Percentiles rank a stretch among this genome's conserved stretches.
phyloP scores from a whole-genome alignment of 176 grass and related monocot genomes.

The Aechmea fasciata region DNA sequence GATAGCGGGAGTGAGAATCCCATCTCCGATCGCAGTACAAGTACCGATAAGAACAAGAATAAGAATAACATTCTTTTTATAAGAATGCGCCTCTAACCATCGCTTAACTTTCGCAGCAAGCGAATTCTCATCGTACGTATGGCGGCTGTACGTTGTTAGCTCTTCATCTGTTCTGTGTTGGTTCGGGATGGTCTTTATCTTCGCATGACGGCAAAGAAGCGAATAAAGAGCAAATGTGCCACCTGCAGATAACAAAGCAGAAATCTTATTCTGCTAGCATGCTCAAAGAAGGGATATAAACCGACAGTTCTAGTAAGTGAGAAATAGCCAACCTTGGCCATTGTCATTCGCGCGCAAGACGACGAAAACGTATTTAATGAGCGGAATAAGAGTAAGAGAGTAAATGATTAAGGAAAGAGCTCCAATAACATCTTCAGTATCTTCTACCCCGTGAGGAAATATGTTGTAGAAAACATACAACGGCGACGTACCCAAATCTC shows the following conservation, averaged over 20 bases:
- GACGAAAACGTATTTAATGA: constrained; percentile 90
- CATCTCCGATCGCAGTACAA: constrained; percentile 99
- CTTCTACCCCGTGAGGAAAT: constrained; percentile 63
- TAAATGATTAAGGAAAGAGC: constrained; percentile 99
- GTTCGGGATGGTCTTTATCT: constrained; percentile 93
- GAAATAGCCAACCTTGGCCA: constrained; percentile 55
- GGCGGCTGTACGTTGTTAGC: constrained; percentile 86
- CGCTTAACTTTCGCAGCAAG: constrained; percentile 71
- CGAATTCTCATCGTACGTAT: constrained; percentile 80
- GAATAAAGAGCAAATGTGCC: constrained; percentile 99
- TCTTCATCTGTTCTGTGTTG: constrained; percentile 93
- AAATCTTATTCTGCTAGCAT: not conserved
- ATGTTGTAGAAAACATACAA: constrained; percentile 91
- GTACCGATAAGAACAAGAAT: constrained; percentile 92
- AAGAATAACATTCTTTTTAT: constrained; percentile 83
- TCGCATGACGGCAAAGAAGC: constrained; percentile 87
- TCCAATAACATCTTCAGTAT: constrained; percentile 82
- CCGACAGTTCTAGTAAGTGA: not conserved
- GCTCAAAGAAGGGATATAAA: not conserved
- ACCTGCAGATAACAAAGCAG: constrained; percentile 38
- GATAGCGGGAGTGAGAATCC: constrained; percentile 97
- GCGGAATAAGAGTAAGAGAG: constrained; percentile 83
- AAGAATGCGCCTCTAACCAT: constrained; percentile 74
- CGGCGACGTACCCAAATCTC: constrained; percentile 87
- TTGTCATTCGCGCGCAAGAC: constrained; percentile 94